These are phyloP conservation scores for Talaromyces ruber DNA, from an alignment of 495 filamentous ascomycete species.

Conservation along the genomic window DNA sequence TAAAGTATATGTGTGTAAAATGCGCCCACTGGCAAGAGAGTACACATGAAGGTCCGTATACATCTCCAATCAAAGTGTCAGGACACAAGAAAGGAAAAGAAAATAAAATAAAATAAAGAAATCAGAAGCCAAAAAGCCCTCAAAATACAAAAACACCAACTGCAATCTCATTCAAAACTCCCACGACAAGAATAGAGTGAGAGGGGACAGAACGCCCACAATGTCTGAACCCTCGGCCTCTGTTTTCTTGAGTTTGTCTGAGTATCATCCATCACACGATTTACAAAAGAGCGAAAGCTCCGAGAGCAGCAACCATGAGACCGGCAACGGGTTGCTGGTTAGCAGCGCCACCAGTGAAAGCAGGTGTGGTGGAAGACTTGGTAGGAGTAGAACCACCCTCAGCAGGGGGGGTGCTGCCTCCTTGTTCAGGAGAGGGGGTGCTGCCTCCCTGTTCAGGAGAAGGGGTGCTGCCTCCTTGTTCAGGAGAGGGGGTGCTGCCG, in stretches of 20 bases:
- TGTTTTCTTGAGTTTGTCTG: background rate
- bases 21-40: background rate
- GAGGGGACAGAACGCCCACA: background rate
- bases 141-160: background rate
- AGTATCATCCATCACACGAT: background rate
- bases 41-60: background rate
- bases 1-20: background rate
- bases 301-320: slow-evolving; percentile 7
- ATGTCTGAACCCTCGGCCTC: background rate
- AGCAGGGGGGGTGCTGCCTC: background rate
- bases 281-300: slow-evolving; percentile 7
- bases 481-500: background rate
- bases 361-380: background rate
- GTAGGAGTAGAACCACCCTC: background rate
- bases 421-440: background rate
- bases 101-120: too few species aligned
- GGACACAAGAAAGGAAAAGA: background rate
- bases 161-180: background rate
- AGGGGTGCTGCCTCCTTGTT: background rate
- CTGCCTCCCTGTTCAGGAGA: background rate
- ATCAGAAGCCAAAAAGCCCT: background rate
- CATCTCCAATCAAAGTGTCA: background rate
- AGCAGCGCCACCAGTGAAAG: slow-evolving; percentile 4
- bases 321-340: slow-evolving; percentile 7
- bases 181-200: background rate